Percentiles rank a stretch among this genome's conserved stretches.
Conservation (phyloP, 176 grass and related monocot species). For the Typha latifolia region DNA sequence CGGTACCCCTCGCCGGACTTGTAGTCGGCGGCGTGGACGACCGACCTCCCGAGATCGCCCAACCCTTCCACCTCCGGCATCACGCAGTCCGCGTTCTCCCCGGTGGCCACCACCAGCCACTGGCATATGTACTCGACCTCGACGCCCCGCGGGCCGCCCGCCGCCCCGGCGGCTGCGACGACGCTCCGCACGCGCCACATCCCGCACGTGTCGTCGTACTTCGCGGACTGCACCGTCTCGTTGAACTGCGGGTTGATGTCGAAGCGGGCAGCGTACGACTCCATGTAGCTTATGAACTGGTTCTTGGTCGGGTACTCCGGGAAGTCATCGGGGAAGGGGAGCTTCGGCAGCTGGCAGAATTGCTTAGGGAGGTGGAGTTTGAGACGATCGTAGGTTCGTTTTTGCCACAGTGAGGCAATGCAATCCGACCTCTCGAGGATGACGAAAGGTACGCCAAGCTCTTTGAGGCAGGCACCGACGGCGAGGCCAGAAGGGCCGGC, state of each 20-base stretch:
- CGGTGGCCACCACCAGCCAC: conserved; percentile 46
- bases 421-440: conserved; percentile 31
- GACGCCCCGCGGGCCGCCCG: not conserved
- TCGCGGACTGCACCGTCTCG: conserved; percentile 19
- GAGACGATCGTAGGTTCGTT: conserved; percentile 38
- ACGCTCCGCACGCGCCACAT: conserved; percentile 34
- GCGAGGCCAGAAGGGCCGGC: conserved; percentile 38
- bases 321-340: conserved; percentile 35
- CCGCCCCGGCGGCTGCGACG: not conserved
- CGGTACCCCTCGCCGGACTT: conserved; percentile 31
- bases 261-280: conserved; percentile 28
- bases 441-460: conserved; percentile 29
- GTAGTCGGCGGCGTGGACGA: conserved; percentile 35
- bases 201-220: conserved; percentile 20
- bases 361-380: conserved; percentile 43
- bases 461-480: conserved; percentile 28
- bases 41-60: conserved; percentile 1
- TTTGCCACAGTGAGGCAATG: conserved; percentile 39
- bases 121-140: conserved; percentile 41
- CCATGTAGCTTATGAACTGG: conserved; percentile 35
- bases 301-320: conserved; percentile 31
- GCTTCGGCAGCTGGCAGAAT: conserved; percentile 39
- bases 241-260: conserved; percentile 30
- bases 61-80: conserved; percentile 29
- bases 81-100: conserved; percentile 40